phyloP scores from a whole-genome alignment of 345 rosid species.

The Gossypioides kirkii region DNA sequence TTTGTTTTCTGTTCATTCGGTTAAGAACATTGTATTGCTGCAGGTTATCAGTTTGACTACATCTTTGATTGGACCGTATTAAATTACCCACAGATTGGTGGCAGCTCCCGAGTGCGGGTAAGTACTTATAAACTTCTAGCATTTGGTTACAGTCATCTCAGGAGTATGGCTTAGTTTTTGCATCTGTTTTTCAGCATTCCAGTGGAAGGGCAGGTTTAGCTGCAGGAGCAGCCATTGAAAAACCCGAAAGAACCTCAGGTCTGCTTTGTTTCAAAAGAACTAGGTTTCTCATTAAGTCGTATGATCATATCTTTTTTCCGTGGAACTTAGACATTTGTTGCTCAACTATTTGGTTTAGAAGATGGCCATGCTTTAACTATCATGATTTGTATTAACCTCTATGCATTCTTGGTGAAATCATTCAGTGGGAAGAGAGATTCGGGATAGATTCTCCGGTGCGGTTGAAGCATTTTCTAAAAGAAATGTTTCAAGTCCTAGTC shows the following conservation, averaged over 20 bases:
- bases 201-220: slow-evolving; percentile 42
- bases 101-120: slow-evolving; percentile 64
- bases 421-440: slow-evolving; percentile 51
- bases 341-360: background rate
- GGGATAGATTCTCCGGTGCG: slow-evolving; percentile 62
- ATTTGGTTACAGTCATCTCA: background rate
- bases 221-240: slow-evolving; percentile 51
- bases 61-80: slow-evolving; percentile 84
- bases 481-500: slow-evolving; percentile 38
- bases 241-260: slow-evolving; percentile 49
- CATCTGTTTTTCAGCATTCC: slow-evolving; percentile 29
- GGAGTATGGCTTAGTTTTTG: background rate
- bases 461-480: slow-evolving; percentile 68
- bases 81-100: slow-evolving; percentile 70
- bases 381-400: slow-evolving; percentile 5
- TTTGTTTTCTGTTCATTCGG: background rate
- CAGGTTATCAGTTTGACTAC: slow-evolving; percentile 83
- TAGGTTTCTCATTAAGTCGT: background rate
- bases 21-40: slow-evolving; percentile 9
- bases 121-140: slow-evolving; percentile 16
- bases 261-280: background rate
- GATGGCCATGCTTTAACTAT: background rate
- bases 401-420: slow-evolving; percentile 11
- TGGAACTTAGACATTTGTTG: background rate
- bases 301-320: background rate